These are phyloP conservation scores for Backusella psychrophila DNA, from an alignment of 192 early-diverging fungal genomes.

Conservation along the genomic window DNA sequence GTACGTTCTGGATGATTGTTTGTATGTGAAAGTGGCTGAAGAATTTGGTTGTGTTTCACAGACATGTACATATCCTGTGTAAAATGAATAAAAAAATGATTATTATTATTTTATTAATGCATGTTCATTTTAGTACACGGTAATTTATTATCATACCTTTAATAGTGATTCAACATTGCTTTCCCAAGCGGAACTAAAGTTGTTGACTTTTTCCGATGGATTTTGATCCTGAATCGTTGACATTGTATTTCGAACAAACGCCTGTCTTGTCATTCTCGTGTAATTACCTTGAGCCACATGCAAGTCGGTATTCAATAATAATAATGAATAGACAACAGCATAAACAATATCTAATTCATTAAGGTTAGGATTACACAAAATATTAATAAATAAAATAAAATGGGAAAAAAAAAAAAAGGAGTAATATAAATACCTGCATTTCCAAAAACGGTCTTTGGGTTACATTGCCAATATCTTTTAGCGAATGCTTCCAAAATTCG, in stretches of 20 bases:
- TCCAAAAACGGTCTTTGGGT: constrained; percentile 57
- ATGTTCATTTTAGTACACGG: not conserved
- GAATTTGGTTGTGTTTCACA: constrained; percentile 59
- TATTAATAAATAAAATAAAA: not conserved
- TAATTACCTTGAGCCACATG: constrained; percentile 78
- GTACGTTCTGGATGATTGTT: not conserved
- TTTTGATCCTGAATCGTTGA: constrained; percentile 39
- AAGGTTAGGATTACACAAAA: not conserved
- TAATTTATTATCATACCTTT: constrained; percentile 31
- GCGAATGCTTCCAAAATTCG: constrained; percentile 85
- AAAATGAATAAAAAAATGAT: not conserved
- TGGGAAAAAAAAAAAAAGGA: not conserved
- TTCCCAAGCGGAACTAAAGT: constrained; percentile 40
- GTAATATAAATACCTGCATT: constrained; percentile 21
- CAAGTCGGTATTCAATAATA: constrained; percentile 92
- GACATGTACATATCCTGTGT: constrained; percentile 54
- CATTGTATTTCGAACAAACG: constrained; percentile 75
- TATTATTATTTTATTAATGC: not conserved
- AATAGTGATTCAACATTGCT: constrained; percentile 51
- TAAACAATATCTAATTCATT: constrained; percentile 50
- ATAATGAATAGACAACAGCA: constrained; percentile 79
- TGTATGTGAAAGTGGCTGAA: constrained; percentile 34
- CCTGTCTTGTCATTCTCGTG: constrained; percentile 72
- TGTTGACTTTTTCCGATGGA: not conserved
- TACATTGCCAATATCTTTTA: constrained; percentile 80